Base-by-base conservation (phyloP, 768 basidiomycete species). In the Pleurotus sapidus region DNA sequence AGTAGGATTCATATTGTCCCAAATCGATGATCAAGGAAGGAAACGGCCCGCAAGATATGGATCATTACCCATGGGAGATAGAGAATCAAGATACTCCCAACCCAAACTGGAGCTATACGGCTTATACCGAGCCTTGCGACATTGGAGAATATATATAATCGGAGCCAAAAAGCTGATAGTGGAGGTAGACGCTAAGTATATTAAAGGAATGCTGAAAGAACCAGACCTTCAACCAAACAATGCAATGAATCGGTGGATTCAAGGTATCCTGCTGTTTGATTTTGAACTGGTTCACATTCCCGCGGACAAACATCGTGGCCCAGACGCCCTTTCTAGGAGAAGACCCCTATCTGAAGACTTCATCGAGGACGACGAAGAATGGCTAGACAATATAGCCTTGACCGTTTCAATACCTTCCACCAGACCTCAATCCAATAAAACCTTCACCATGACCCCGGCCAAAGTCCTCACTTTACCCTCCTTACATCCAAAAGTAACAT, bases 31-130 rank as follows among this genome's bases (percentile, higher is more conserved):
- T 0, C 18, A 64, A 15, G 65, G 64, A 1, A 8, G 50, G 11
- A 30, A 64, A 25, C 17, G 61, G 23, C 67, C 67, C 0, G 63
- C 67, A 0, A 37, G 62, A 3, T 75, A 66, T 58, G 70, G 71
- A 0, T 75, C 70, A 0, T 47, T 75, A 11, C 60, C 69, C 0
- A 51, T 69, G 27, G 72, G 69, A 58, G 24, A 71, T 1, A 43
- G 47, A 1, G 64, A 73, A 57, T 38, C 61, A 3, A 47, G 61
- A 17, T 74, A 71, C 59, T 72, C 69, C 3, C 72, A 75, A 43
- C 62, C 69, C 0, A 75, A 76, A 45, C 42, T 73, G 1, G 74
- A 75, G 59, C 60, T 74, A 0, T 76, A 70, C 46, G 68, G 74
- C 0, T 39, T 73, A 0, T 74, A 60, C 48, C 60, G 68, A 0